phyloP scores from a whole-genome alignment of 805 yeast genomes.

The Starmerella floricola region DNA sequence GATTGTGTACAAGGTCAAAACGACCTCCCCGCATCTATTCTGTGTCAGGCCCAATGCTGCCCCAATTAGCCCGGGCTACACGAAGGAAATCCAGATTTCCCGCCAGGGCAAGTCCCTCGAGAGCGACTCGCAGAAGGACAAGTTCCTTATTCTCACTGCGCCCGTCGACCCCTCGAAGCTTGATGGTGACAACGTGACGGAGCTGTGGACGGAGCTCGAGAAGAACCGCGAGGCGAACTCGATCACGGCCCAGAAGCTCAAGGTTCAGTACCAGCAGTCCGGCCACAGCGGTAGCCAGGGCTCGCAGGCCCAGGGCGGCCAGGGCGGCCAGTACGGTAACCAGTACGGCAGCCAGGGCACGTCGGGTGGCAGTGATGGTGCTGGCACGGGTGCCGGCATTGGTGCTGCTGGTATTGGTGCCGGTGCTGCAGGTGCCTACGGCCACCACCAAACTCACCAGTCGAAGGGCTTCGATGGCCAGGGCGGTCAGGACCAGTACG shows the following conservation, averaged over 20 bases:
- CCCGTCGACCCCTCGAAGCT: conserved; percentile 51
- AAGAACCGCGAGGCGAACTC: conserved; percentile 36
- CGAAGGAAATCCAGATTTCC: conserved; percentile 61
- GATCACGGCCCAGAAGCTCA: conserved; percentile 51
- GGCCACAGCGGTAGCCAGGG: conserved; percentile 13
- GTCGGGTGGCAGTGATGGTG: background rate
- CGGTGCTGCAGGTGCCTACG: conserved; percentile 3
- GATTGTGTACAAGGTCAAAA: conserved; percentile 88
- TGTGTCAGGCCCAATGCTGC: conserved; percentile 95
- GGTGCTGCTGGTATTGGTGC: conserved; percentile 9
- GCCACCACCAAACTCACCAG: background rate
- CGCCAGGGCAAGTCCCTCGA: conserved; percentile 77
- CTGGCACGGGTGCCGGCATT: conserved; percentile 9
- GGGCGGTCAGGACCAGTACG: background rate
- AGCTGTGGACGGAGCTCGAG: conserved; percentile 66
- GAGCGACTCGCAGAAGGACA: conserved; percentile 76
- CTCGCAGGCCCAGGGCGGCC: conserved; percentile 1
- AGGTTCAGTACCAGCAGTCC: conserved; percentile 34
- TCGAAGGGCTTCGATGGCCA: background rate
- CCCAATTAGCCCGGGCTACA: conserved; percentile 58
- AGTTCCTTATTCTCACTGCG: conserved; percentile 77
- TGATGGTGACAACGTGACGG: conserved; percentile 40
- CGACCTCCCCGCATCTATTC: conserved; percentile 91
- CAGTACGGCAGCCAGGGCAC: background rate
- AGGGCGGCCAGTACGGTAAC: background rate